phyloP scores from a whole-genome alignment of 352 stramenopile species.

The Globisporangium barbulae region DNA sequence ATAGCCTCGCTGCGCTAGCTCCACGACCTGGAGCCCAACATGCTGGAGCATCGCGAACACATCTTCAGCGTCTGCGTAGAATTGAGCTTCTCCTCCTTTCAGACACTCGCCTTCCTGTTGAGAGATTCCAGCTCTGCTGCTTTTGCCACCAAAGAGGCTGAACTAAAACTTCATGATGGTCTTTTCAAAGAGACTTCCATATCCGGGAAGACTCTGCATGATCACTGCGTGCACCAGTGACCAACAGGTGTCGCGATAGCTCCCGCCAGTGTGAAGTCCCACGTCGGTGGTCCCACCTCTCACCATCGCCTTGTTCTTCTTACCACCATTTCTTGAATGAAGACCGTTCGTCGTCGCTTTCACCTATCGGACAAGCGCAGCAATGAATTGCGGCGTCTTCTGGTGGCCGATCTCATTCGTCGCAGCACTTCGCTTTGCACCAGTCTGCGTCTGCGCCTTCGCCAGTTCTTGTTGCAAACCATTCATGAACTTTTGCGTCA shows the following conservation, averaged over 20 bases:
- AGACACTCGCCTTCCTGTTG: not conserved
- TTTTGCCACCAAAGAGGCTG: constrained; percentile 9
- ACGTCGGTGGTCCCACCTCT: constrained; percentile 50
- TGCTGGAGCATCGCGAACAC: constrained; percentile 21
- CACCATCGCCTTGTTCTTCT: not conserved
- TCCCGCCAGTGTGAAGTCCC: constrained; percentile 41
- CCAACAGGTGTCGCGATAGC: constrained; percentile 50
- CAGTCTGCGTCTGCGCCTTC: constrained; percentile 22
- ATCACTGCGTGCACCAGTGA: constrained; percentile 38
- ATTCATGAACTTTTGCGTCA: constrained; percentile 14
- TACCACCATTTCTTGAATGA: not conserved
- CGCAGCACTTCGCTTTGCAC: constrained; percentile 26
- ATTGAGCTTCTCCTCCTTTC: not conserved
- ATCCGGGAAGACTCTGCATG: constrained; percentile 30
- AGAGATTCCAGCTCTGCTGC: not conserved
- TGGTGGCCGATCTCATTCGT: constrained; percentile 28
- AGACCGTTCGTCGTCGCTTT: not conserved
- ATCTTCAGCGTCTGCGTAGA: constrained; percentile 14
- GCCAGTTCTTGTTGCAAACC: constrained; percentile 20
- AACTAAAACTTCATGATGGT: constrained; percentile 32
- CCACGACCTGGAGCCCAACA: not conserved
- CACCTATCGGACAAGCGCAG: constrained; percentile 20
- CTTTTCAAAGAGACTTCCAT: constrained; percentile 32
- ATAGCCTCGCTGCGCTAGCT: constrained; percentile 11
- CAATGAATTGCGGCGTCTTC: constrained; percentile 57